phyloP scores from a whole-genome alignment of 768 basidiomycete genomes.

The Phlebiopsis gigantea region DNA sequence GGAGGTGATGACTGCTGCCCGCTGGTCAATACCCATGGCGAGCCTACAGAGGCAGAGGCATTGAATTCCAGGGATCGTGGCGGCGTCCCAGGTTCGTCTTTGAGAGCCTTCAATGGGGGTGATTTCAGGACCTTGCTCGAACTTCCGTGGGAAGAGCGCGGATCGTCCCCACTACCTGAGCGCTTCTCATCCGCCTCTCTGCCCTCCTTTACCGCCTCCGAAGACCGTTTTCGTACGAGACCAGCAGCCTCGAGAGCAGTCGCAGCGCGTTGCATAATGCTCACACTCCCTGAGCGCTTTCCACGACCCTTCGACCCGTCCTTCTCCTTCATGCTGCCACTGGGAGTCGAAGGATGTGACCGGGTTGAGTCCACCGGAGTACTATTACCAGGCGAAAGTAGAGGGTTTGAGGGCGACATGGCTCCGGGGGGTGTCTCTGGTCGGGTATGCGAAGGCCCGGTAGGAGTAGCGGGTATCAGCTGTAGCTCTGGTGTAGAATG shows the following conservation, averaged over 20 bases:
- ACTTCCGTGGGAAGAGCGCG: conserved; percentile 49
- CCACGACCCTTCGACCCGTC: conserved; percentile 55
- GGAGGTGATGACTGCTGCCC: conserved; percentile 34
- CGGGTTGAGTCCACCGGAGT: conserved; percentile 44
- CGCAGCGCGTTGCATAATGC: conserved; percentile 93
- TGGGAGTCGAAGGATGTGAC: conserved; percentile 69
- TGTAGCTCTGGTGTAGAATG: conserved; percentile 31
- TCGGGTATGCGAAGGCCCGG: conserved; percentile 26
- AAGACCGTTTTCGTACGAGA: conserved; percentile 76
- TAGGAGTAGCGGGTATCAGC: conserved; percentile 76
- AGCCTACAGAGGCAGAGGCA: conserved; percentile 40
- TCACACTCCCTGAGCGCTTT: conserved; percentile 81
- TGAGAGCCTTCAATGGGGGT: conserved; percentile 53
- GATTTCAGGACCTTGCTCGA: conserved; percentile 67
- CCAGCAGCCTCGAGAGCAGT: conserved; percentile 86
- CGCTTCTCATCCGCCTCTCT: conserved; percentile 43
- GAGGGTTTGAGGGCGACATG: conserved; percentile 30
- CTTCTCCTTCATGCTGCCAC: conserved; percentile 52
- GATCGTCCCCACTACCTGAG: conserved; percentile 46
- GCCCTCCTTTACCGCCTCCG: conserved; percentile 66
- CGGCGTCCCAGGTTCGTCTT: conserved; percentile 49
- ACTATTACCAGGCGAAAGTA: conserved; percentile 48
- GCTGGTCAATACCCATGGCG: conserved; percentile 71
- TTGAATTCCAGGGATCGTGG: conserved; percentile 25
- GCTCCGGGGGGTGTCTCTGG: conserved; percentile 50